These are phyloP conservation scores for Wallacemonas sp. DNA, from an alignment of 208 protist genomes.

Conservation along the genomic window DNA sequence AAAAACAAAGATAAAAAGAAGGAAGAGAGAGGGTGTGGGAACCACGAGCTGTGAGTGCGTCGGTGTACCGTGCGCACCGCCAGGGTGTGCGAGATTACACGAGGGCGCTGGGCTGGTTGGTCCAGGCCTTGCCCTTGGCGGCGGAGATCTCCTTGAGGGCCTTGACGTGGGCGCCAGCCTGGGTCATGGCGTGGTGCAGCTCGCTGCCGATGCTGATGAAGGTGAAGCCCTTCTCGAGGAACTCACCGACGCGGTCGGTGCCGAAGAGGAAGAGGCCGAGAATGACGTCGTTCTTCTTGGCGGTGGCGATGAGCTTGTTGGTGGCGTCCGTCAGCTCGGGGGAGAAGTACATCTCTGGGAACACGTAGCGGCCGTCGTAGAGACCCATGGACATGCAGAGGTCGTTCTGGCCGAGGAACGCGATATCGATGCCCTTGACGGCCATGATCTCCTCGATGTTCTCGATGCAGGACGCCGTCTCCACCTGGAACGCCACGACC, in stretches of 20 bases:
- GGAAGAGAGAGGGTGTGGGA: slow-evolving; percentile 18
- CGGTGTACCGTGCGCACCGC: no score
- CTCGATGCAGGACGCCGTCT: slow-evolving; percentile 77
- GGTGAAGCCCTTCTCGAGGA: slow-evolving; percentile 78
- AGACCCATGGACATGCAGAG: slow-evolving; percentile 85
- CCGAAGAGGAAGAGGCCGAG: slow-evolving; percentile 78
- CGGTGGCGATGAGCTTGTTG: slow-evolving; percentile 61
- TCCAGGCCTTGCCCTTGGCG: slow-evolving; percentile 61
- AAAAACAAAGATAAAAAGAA: slow-evolving; percentile 4
- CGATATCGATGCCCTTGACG: slow-evolving; percentile 75
- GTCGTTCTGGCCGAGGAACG: slow-evolving; percentile 81
- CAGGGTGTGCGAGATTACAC: no score
- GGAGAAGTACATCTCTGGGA: slow-evolving; percentile 83
- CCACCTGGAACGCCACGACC: slow-evolving; percentile 77
- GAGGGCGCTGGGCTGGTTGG: slow-evolving; percentile 60
- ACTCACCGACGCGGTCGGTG: slow-evolving; percentile 77
- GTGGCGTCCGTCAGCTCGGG: slow-evolving; percentile 65
- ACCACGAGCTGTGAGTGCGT: no score
- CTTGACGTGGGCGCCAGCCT: slow-evolving; percentile 62
- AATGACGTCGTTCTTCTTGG: slow-evolving; percentile 67
- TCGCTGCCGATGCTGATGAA: slow-evolving; percentile 82
- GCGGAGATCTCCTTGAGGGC: slow-evolving; percentile 47
- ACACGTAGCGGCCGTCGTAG: slow-evolving; percentile 79
- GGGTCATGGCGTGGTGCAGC: slow-evolving; percentile 75
- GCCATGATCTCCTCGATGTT: slow-evolving; percentile 83